Evolutionary conservation across 495 filamentous ascomycete genomes (phyloP).

Genomic region (Talaromyces wortmannii): DNA sequence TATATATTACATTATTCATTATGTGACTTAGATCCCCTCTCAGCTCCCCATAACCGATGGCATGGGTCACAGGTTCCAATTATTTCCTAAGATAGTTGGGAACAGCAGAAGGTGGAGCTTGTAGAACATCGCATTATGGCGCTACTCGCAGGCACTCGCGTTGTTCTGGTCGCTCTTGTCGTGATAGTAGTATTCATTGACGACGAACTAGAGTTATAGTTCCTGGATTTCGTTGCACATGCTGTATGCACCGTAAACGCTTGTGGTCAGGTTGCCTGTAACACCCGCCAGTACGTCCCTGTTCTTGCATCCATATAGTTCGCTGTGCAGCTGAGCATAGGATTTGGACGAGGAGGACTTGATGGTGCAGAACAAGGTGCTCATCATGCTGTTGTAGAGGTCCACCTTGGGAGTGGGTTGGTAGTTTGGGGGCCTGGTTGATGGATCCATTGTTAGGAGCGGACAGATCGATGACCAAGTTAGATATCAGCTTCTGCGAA

Average conservation of each 20-base stretch:
- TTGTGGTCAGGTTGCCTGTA: slow-evolving; percentile 58
- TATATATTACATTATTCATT: too few relatives aligned
- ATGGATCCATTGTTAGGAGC: slow-evolving; percentile 75
- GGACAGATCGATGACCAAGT: slow-evolving; percentile 70
- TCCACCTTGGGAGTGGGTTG: slow-evolving; percentile 66
- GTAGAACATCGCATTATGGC: too few relatives aligned
- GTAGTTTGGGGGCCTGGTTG: slow-evolving; percentile 69
- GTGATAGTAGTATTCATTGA: slow-evolving; percentile 70
- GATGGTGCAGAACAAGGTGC: slow-evolving; percentile 61
- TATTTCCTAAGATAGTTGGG: too few relatives aligned
- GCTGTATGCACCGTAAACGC: slow-evolving; percentile 79
- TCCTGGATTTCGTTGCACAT: slow-evolving; percentile 78
- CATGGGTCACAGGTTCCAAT: too few relatives aligned
- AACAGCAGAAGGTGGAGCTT: too few relatives aligned
- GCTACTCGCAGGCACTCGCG: slow-evolving; percentile 54
- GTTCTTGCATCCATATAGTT: slow-evolving; percentile 54
- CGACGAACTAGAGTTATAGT: slow-evolving; percentile 57
- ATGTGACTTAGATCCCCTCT: too few relatives aligned
- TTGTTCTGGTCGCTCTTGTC: slow-evolving; percentile 41
- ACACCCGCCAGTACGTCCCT: slow-evolving; percentile 45
- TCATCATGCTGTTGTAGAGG: slow-evolving; percentile 81
- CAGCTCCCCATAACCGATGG: too few relatives aligned
- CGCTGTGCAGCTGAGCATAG: slow-evolving; percentile 61
- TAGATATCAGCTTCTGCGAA: slow-evolving; percentile 88
- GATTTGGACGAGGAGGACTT: slow-evolving; percentile 33